phyloP scores from a whole-genome alignment of 129 eudicot species.

The Sambucus nigra region DNA sequence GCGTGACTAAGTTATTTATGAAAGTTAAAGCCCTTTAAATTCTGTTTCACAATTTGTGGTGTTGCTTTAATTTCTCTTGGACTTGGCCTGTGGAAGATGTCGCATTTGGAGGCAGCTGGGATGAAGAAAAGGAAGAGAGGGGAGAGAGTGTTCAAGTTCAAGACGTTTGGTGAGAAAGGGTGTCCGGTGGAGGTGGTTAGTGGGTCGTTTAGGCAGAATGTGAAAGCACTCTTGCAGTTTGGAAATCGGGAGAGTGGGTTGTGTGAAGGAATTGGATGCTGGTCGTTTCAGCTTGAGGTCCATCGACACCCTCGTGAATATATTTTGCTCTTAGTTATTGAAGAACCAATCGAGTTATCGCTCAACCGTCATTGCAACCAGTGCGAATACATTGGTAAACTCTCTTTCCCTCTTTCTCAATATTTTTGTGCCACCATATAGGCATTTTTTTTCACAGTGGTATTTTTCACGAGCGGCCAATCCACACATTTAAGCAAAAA shows the following conservation, averaged over 20 bases:
- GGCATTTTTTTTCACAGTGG: no score
- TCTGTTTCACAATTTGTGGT: slow-evolving; percentile 16
- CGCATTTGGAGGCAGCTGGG: slow-evolving; percentile 46
- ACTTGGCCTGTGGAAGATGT: slow-evolving; percentile 20
- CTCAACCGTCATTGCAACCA: slow-evolving; percentile 62
- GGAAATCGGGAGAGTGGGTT: slow-evolving; percentile 50
- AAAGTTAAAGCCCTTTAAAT: slow-evolving; percentile 28
- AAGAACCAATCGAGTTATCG: slow-evolving; percentile 61
- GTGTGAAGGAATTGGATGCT: slow-evolving; percentile 44
- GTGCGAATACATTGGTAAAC: slow-evolving; percentile 77
- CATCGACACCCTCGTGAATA: slow-evolving; percentile 60
- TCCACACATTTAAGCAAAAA: no score
- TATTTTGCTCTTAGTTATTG: slow-evolving; percentile 68
- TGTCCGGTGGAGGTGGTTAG: slow-evolving; percentile 58
- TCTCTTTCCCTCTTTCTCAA: neutral
- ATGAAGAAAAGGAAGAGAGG: slow-evolving; percentile 83
- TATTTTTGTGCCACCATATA: no score
- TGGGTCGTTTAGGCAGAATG: slow-evolving; percentile 70
- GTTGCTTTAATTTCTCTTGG: neutral
- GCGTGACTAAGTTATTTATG: no score
- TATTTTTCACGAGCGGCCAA: no score
- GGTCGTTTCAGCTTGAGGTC: slow-evolving; percentile 93
- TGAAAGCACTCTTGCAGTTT: slow-evolving; percentile 55
- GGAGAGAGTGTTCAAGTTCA: slow-evolving; percentile 72
- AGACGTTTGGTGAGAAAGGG: slow-evolving; percentile 71